Base-by-base conservation (phyloP, 495 filamentous ascomycete species). In the Podospora didyma region DNA sequence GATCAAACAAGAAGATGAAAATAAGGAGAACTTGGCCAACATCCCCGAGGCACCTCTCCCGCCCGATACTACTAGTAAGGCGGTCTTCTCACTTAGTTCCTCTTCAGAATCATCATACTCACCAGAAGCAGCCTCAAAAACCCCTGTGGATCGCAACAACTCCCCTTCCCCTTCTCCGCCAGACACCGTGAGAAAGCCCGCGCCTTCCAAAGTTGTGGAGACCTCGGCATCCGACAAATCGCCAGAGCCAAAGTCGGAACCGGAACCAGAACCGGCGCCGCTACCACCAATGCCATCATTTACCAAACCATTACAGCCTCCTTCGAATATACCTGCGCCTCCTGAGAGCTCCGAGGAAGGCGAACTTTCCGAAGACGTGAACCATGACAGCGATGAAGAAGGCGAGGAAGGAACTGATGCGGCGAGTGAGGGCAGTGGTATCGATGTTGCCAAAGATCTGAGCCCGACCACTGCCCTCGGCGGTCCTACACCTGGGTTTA, bases 61-160 rank as follows among this genome's bases (percentile, higher is more conserved):
- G 28, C 89, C 89, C n/a, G 87, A 92, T 57, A 69, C 87, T 44
- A 89, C 86, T 20, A 90, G 83, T 74, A 87, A 85, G 73, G 75
- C 77, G 57, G 75, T 65, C 46, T 89, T 85, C 69, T 75, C 77
- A 31, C 70, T 84, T 51, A 83, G 86, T 24, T 86, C 90, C 51
- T 86, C 86, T 23, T 88, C 88, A 51, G 68, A 67, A 57, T 75
- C 78, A 58, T 59, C 66, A 63, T 59, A 58, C 57, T 68, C 71
- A 66, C 71, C 70, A 63, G 72, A 74, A 58, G 52, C 63, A 63
- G 63, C 59, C 48, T 55, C 69, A 46, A 71, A 73, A 46, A 49
- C 62, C 22, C 28, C 52, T 24, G 44, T 53, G 10, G 61, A 69
- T 28, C 61, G 11, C 35, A 59, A 75, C 35, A 68, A 69, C 19